Conservation (phyloP, 202 grass and related monocot genomes). For the Panicum hallii region DNA sequence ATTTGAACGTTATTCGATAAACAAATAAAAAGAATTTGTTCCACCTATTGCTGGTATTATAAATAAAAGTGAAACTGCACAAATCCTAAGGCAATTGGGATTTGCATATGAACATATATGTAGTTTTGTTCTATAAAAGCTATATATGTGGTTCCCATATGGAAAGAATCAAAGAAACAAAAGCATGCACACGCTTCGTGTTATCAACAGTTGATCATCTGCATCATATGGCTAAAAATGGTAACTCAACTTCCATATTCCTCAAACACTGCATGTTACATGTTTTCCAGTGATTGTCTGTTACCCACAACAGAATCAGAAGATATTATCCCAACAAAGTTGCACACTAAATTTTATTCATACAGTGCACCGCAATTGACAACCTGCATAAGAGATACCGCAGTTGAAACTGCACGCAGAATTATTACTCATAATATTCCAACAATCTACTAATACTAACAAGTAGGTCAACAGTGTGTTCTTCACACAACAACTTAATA, state of each 20-base stretch:
- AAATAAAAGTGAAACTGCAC: neutral
- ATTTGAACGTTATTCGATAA: neutral
- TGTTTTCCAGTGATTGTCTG: neutral
- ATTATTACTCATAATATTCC: neutral
- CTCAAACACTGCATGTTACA: neutral
- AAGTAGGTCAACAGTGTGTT: neutral
- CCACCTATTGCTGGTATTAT: neutral
- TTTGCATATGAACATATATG: constrained; percentile 9
- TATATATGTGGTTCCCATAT: neutral
- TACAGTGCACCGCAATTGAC: neutral
- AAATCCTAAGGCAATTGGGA: neutral
- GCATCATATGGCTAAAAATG: constrained; percentile 16
- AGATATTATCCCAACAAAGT: neutral
- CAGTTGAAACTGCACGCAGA: neutral
- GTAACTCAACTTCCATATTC: constrained; percentile 12
- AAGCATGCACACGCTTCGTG: neutral
- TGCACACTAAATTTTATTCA: neutral
- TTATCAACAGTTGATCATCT: neutral
- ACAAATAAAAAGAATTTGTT: neutral
- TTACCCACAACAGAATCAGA: neutral
- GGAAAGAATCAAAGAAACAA: constrained; percentile 1
- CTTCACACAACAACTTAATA: neutral
- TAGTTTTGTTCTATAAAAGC: neutral
- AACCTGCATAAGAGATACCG: neutral
- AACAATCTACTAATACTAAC: neutral